Percentiles rank a stretch among this genome's conserved stretches.
These are phyloP conservation scores for Irpex sp. DNA, from an alignment of 1,284 basidiomycete genomes.

Conservation along the genomic window DNA sequence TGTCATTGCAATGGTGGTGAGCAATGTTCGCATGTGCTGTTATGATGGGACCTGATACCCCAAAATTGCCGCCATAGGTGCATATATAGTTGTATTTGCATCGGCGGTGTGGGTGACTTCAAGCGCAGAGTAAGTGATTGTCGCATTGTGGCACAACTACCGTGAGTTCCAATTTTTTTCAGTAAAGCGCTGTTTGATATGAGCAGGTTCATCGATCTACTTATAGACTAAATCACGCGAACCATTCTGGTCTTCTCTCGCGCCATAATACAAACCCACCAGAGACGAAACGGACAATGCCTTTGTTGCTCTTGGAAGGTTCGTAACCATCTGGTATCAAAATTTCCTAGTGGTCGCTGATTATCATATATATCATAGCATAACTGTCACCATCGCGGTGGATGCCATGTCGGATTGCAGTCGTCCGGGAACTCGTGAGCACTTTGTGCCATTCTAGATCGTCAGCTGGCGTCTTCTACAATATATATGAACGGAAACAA, in stretches of 20 bases:
- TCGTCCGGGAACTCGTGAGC: too few species aligned
- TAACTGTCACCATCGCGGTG: constrained; percentile 19
- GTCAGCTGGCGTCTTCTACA: constrained; percentile 22
- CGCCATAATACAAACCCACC: neutral
- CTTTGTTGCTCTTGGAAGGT: constrained; percentile 3
- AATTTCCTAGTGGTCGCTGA: neutral
- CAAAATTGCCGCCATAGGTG: neutral
- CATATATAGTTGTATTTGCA: neutral
- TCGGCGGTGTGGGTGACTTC: neutral
- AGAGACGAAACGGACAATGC: neutral
- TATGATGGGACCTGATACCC: neutral
- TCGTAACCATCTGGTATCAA: neutral
- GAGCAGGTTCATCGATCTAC: constrained; percentile 8
- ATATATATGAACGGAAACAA: constrained; percentile 14
- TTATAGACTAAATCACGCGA: constrained; percentile 6
- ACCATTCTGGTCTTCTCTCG: constrained; percentile 1
- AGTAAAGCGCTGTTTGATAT: neutral
- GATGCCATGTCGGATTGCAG: neutral
- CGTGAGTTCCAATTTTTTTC: neutral
- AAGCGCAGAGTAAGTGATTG: neutral
- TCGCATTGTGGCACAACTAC: neutral
- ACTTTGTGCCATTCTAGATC: neutral
- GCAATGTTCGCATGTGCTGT: neutral
- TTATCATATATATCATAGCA: constrained; percentile 8
- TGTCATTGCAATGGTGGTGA: neutral